These are phyloP conservation scores for Candida stauntonica DNA, from an alignment of 805 yeast genomes.

Conservation along the genomic window DNA sequence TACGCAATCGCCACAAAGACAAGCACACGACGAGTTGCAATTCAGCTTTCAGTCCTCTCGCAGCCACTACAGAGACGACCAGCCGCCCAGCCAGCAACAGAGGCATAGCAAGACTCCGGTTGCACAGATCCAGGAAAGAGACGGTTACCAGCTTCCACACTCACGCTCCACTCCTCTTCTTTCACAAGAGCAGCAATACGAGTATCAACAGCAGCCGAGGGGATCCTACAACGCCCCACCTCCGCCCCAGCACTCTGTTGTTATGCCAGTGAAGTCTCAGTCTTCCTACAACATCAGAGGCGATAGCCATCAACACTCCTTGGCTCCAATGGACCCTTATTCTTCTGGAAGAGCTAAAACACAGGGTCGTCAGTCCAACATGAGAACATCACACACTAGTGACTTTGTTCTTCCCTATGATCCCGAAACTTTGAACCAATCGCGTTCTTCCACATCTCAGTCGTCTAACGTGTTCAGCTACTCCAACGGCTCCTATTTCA, in stretches of 20 bases:
- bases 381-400: constrained; percentile 10
- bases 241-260: constrained; percentile 21
- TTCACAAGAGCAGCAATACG: constrained; percentile 7
- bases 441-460: constrained; percentile 23
- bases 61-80: constrained; percentile 14
- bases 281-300: constrained; percentile 20
- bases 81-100: neutral
- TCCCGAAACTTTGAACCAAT: constrained; percentile 29
- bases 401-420: constrained; percentile 30
- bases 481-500: constrained; percentile 43
- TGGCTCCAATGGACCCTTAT: too few species aligned
- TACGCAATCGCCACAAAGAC: constrained; percentile 5
- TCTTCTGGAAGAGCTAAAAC: neutral
- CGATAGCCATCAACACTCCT: neutral
- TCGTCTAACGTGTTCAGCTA: constrained; percentile 28
- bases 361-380: constrained; percentile 1
- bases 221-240: constrained; percentile 16
- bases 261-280: constrained; percentile 20
- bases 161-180: constrained; percentile 23
- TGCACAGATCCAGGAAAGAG: constrained; percentile 3
- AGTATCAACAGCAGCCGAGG: constrained; percentile 3
- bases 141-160: constrained; percentile 16
- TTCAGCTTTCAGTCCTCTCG: constrained; percentile 28
- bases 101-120: neutral
- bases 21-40: constrained; percentile 19